phyloP scores from a whole-genome alignment of 2,329 filamentous ascomycete species.

The Plectosphaerella cucumerina region DNA sequence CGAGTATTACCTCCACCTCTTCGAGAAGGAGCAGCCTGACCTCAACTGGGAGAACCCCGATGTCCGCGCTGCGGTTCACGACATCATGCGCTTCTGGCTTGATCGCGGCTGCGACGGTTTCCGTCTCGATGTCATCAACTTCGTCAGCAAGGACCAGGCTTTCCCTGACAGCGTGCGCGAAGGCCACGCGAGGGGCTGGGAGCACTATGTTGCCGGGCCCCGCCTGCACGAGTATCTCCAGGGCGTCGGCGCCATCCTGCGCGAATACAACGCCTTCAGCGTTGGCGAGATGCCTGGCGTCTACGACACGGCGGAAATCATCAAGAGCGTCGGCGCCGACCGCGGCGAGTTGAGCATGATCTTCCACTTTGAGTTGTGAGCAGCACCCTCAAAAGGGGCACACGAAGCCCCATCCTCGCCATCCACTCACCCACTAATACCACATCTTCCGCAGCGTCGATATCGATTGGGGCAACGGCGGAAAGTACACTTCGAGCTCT shows the following conservation, averaged over 20 bases:
- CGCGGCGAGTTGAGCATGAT: constrained; percentile 65
- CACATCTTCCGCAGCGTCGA: constrained; percentile 32
- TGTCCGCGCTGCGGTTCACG: constrained; percentile 62
- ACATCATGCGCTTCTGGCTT: constrained; percentile 71
- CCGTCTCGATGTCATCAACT: constrained; percentile 65
- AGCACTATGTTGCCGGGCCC: constrained; percentile 51
- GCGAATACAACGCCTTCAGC: constrained; percentile 44
- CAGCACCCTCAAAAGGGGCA: too few species aligned
- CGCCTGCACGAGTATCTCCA: constrained; percentile 41
- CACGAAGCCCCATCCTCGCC: too few species aligned
- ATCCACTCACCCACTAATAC: constrained; percentile 4
- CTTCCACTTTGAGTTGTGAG: constrained; percentile 64
- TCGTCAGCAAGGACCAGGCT: constrained; percentile 56
- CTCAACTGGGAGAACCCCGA: constrained; percentile 72
- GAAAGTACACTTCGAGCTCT: constrained; percentile 36
- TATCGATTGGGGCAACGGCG: constrained; percentile 38
- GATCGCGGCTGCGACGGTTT: constrained; percentile 64
- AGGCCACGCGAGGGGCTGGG: constrained; percentile 24
- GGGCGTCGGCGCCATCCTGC: constrained; percentile 38
- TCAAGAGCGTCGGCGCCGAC: constrained; percentile 48
- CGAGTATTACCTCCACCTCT: constrained; percentile 63
- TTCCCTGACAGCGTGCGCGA: constrained; percentile 44
- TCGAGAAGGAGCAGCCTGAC: constrained; percentile 67
- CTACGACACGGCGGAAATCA: constrained; percentile 34
- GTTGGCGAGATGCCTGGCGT: constrained; percentile 48